Percentiles rank a stretch among this genome's conserved stretches.
Evolutionary conservation across 2,329 filamentous ascomycete genomes (phyloP).

Genomic region (Diaporthe sp.): DNA sequence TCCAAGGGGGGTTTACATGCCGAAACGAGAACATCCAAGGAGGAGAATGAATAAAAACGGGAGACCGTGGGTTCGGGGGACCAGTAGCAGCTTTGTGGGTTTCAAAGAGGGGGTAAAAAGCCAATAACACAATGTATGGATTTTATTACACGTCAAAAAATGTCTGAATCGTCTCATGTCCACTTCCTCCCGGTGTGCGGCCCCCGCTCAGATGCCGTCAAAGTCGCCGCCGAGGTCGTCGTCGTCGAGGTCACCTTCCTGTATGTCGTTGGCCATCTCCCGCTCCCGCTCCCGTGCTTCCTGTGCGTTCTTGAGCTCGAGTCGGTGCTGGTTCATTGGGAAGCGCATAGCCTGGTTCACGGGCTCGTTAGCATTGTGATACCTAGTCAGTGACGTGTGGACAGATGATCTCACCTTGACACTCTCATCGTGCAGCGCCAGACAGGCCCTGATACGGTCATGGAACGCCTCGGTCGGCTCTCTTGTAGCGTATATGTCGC

Average conservation of each 20-base stretch:
- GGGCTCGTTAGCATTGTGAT: slow-evolving; percentile 43
- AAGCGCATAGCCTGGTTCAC: slow-evolving; percentile 89
- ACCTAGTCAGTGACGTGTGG: background rate
- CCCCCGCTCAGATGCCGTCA: slow-evolving; percentile 83
- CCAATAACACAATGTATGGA: slow-evolving; percentile 37
- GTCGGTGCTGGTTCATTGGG: slow-evolving; percentile 98
- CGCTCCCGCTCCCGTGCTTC: slow-evolving; percentile 97
- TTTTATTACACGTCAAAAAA: slow-evolving; percentile 38
- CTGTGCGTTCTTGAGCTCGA: slow-evolving; percentile 98
- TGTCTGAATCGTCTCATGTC: slow-evolving; percentile 28
- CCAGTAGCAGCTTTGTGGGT: slow-evolving; percentile 10
- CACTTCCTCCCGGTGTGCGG: background rate
- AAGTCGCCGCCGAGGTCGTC: slow-evolving; percentile 97
- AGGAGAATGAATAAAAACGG: background rate
- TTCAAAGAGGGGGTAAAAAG: background rate
- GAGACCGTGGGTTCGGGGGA: background rate
- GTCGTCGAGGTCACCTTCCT: slow-evolving; percentile 96
- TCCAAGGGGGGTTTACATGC: slow-evolving; percentile 4
- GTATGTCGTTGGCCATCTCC: slow-evolving; percentile 98
- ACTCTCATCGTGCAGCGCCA: slow-evolving; percentile 95
- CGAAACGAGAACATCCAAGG: background rate
- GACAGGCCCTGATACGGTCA: slow-evolving; percentile 92
- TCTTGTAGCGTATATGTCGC: slow-evolving; percentile 94
- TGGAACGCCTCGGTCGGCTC: slow-evolving; percentile 98
- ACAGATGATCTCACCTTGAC: slow-evolving; percentile 81